These are phyloP conservation scores for Moesziomyces sp. DNA, from an alignment of 1,284 basidiomycete species.

Conservation along the genomic window DNA sequence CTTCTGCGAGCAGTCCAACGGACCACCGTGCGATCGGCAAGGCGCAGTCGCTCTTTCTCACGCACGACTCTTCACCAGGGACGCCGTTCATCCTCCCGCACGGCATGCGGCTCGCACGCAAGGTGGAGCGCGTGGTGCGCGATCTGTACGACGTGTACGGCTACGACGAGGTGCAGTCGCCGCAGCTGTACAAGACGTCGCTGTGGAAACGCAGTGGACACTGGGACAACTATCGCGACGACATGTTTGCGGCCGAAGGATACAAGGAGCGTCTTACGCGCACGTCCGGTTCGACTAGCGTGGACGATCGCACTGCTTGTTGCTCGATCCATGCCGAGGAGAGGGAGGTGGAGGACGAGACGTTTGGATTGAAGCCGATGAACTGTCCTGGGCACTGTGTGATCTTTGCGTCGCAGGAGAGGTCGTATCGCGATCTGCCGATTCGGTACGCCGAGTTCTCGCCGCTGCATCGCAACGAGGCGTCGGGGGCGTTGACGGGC, in stretches of 20 bases:
- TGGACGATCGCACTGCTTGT: constrained; percentile 16
- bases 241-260: constrained; percentile 66
- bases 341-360: constrained; percentile 19
- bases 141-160: constrained; percentile 65
- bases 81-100: constrained; percentile 66
- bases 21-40: constrained; percentile 60
- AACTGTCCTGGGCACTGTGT: constrained; percentile 66
- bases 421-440: constrained; percentile 63
- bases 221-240: constrained; percentile 67
- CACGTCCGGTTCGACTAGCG: constrained; percentile 6
- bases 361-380: constrained; percentile 66
- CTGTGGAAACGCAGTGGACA: constrained; percentile 65
- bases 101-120: constrained; percentile 61
- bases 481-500: constrained; percentile 59
- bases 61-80: constrained; percentile 63
- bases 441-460: constrained; percentile 64
- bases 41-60: constrained; percentile 61
- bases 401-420: constrained; percentile 56
- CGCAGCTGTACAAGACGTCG: constrained; percentile 62
- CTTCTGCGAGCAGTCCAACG: constrained; percentile 7
- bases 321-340: constrained; percentile 28
- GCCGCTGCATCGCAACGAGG: constrained; percentile 64
- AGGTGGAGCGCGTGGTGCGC: constrained; percentile 63
- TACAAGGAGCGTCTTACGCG: constrained; percentile 47
- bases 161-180: constrained; percentile 66